Percentiles rank a stretch among this genome's conserved stretches.
Conservation (phyloP, 257 asterid genomes). For the Fraxinus cuspidata region DNA sequence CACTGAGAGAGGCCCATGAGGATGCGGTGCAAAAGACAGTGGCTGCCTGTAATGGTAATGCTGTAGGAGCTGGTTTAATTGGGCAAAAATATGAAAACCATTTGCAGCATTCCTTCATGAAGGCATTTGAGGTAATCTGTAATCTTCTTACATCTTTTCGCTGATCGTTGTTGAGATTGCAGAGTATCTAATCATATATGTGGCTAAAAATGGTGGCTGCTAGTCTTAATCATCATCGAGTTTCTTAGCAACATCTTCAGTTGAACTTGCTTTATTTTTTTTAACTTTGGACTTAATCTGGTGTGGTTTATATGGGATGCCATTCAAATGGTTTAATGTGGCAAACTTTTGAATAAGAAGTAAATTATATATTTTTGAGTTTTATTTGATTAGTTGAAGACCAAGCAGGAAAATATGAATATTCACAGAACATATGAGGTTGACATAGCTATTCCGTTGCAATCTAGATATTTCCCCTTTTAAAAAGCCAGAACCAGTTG, state of each 20-base stretch:
- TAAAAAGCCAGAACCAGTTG: too few relatives aligned
- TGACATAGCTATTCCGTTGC: too few relatives aligned
- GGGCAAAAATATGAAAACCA: conserved; percentile 87
- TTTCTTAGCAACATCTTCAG: background rate
- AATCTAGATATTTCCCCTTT: too few relatives aligned
- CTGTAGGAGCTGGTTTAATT: conserved; percentile 82
- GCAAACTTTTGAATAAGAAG: too few relatives aligned
- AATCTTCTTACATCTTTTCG: conserved; percentile 2
- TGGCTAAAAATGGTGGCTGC: background rate
- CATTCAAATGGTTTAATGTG: too few relatives aligned
- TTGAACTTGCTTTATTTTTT: background rate
- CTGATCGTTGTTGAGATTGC: conserved; percentile 4
- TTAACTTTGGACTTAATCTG: background rate
- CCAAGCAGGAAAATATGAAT: background rate
- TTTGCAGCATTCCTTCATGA: conserved; percentile 65
- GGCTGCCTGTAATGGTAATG: conserved; percentile 68
- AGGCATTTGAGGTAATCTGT: conserved; percentile 80
- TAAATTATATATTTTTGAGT: background rate
- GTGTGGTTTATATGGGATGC: background rate
- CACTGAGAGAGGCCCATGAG: conserved; percentile 91
- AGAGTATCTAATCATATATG: background rate
- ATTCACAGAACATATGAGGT: too few relatives aligned
- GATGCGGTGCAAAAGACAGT: conserved; percentile 76
- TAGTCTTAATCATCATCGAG: background rate
- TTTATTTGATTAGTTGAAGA: background rate